Base-by-base conservation (phyloP, 495 filamentous ascomycete genomes). In the Mytilinidion resinicola region DNA sequence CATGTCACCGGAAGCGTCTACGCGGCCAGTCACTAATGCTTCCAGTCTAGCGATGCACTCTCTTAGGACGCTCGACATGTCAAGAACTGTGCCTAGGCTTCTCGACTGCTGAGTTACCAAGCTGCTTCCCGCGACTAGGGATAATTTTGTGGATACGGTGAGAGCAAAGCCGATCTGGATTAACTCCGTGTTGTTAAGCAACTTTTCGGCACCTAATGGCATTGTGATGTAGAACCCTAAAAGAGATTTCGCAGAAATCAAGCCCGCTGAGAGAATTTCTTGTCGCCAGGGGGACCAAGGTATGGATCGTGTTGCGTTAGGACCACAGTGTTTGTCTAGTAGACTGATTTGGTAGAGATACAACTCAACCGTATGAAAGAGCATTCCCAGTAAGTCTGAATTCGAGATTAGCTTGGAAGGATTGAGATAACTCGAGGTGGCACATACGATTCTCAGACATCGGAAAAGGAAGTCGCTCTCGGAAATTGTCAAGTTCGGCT, bases 321-420 rank as follows among this genome's bases (percentile, higher is more conserved):
- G 17, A 14, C 17, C 39, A 14, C 39, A 17, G 12, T 14, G 39
- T 8, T 17, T 42, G 35, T 64, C 61, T 47, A 64, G 60, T 37
- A 64, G 59, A 48, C 48, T 41, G 30, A 64, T 52, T 50, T 64
- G 61, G 57, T 64, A 60, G 11, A 64, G 56, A 51, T 56, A 64
- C n/a, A 64, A 56, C 30, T 60, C 56, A 19, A 56, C 56, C 11
- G 61, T 64, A 39, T 64, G 57, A 34, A 56, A 64, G 21, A 59
- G 57, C 53, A 60, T 57, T 52, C 59, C 57, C 12, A 64, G 52
- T 14, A 59, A 55, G 38, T 57, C 61, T 64, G 19, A 19, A 21
- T n/a, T 44, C 12, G 36, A 9, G 12, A 8, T 21, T 47, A 55
- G 30, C 14, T 6, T 55, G 3, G 42, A 2, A 30, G 25, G 55